phyloP scores from a whole-genome alignment of 2,329 filamentous ascomycete species.

The Trichoderma atrobrunneum region DNA sequence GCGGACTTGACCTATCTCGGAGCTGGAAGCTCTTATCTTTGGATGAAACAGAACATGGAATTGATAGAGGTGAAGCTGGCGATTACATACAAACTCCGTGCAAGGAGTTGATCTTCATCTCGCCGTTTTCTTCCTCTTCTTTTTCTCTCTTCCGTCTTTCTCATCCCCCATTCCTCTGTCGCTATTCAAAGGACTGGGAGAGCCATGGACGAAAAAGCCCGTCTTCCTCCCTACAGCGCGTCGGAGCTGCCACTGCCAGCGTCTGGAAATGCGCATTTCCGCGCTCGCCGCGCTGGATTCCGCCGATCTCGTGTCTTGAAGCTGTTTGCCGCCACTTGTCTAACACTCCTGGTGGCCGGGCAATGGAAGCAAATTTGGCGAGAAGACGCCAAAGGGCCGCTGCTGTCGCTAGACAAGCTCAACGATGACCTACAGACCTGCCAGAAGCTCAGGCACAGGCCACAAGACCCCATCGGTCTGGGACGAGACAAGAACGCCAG shows the following conservation, averaged over 20 bases:
- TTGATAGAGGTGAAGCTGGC: neutral
- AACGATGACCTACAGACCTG: constrained; percentile 55
- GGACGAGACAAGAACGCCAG: constrained; percentile 60
- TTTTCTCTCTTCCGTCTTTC: neutral
- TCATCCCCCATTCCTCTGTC: neutral
- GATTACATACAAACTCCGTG: neutral
- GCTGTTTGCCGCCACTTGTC: constrained; percentile 43
- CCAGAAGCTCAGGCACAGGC: constrained; percentile 51
- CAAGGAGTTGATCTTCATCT: neutral
- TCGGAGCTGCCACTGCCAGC: constrained; percentile 28
- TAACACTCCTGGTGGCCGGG: constrained; percentile 51
- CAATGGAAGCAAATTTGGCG: constrained; percentile 46
- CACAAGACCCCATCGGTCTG: constrained; percentile 52
- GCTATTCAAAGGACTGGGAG: neutral
- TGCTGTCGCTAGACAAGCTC: constrained; percentile 52
- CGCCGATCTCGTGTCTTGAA: constrained; percentile 46
- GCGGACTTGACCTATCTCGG: neutral
- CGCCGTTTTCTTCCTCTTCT: neutral
- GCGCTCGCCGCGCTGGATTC: constrained; percentile 29
- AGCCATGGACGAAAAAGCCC: constrained; percentile 40
- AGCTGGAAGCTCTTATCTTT: neutral
- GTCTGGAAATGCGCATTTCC: constrained; percentile 19
- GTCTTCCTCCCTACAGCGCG: constrained; percentile 46
- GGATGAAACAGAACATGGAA: neutral
- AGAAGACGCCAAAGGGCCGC: constrained; percentile 28